phyloP scores from a whole-genome alignment of 2,329 filamentous ascomycete genomes.

The Blumeria graminis region DNA sequence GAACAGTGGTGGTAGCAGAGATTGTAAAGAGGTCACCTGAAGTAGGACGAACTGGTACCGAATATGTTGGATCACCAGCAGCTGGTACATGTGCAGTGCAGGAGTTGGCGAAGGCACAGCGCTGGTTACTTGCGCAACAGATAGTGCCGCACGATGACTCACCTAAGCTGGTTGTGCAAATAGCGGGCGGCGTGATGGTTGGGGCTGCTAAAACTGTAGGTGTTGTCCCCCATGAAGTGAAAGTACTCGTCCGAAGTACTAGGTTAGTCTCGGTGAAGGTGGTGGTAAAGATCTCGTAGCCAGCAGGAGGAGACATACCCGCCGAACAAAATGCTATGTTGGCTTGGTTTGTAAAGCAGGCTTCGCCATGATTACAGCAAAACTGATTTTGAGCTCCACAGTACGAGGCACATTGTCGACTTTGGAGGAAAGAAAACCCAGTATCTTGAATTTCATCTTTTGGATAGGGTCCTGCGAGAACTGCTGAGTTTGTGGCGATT shows the following conservation, averaged over 20 bases:
- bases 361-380: constrained; percentile 26
- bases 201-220: background rate
- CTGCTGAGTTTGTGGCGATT: background rate
- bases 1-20: constrained; percentile 21
- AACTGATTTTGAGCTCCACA: constrained; percentile 30
- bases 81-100: constrained; percentile 7
- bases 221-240: constrained; percentile 20
- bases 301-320: constrained; percentile 9
- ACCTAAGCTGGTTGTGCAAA: constrained; percentile 27
- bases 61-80: constrained; percentile 6
- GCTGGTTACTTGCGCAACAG: constrained; percentile 48
- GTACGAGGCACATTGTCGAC: constrained; percentile 23
- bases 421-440: constrained; percentile 26
- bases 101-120: constrained; percentile 24
- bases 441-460: constrained; percentile 22
- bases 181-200: constrained; percentile 15
- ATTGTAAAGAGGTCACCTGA: constrained; percentile 25
- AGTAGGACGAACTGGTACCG: constrained; percentile 25
- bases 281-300: constrained; percentile 14
- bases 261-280: constrained; percentile 34
- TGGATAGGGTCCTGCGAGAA: constrained; percentile 23
- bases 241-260: constrained; percentile 31
- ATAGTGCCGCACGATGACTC: constrained; percentile 40
- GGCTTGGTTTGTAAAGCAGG: constrained; percentile 25
- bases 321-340: constrained; percentile 25